Conservation (phyloP, 345 rosid species). For the Moricandia moricandioides region DNA sequence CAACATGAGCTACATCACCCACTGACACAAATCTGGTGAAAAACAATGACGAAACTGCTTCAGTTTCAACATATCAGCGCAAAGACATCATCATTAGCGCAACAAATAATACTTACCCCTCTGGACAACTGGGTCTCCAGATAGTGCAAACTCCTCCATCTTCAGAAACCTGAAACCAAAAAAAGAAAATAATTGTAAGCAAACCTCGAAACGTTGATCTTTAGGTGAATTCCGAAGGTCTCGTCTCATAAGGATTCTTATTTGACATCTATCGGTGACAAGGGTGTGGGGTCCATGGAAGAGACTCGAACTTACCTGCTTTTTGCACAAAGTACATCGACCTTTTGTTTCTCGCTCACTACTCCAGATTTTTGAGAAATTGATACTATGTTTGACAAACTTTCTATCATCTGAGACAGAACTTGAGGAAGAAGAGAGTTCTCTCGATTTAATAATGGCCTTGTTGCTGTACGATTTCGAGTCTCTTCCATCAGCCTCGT, state of each 20-base stretch:
- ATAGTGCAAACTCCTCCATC: constrained; percentile 68
- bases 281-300: constrained; percentile 3
- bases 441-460: constrained; percentile 58
- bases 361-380: constrained; percentile 85
- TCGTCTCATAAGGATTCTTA: constrained; percentile 1
- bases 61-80: neutral
- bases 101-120: constrained; percentile 58
- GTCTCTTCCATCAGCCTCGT: constrained; percentile 56
- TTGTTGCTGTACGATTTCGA: constrained; percentile 39
- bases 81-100: neutral
- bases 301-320: constrained; percentile 57
- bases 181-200: neutral
- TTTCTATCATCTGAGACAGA: constrained; percentile 51
- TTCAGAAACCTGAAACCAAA: constrained; percentile 56
- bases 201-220: neutral
- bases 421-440: constrained; percentile 52
- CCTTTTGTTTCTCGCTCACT: constrained; percentile 73
- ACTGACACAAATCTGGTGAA: constrained; percentile 66
- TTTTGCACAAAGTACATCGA: constrained; percentile 69
- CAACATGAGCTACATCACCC: constrained; percentile 82
- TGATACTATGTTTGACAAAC: constrained; percentile 68
- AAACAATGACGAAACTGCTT: constrained; percentile 16
- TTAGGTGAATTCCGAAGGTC: neutral
- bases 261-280: neutral
- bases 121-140: constrained; percentile 91